Evolutionary conservation across 352 stramenopile species (phyloP), one percentile per base, ranked within the genome.

Genomic region (Pythium aristosporum): DNA sequence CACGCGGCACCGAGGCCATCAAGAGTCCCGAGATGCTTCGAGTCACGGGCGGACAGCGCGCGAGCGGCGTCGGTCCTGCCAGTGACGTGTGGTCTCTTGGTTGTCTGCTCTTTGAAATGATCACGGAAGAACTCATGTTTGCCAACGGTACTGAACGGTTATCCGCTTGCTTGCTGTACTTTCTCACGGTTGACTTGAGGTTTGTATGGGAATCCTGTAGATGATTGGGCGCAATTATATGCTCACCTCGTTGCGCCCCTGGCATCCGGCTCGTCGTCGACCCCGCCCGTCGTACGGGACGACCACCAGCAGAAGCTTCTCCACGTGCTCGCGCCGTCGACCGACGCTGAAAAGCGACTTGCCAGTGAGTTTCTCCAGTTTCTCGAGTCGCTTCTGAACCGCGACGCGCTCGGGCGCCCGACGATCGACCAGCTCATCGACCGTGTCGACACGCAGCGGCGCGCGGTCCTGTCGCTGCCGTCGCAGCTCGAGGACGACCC

Each of bases 41-140:
- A 15, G 74, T 88, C 21, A 77, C 73, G 48, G 77, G 79, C 42
- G 73, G 41, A 20, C 48, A 52, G 8, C 7, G 12, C 0, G 8
- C 25, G 32, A 30, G 63, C 6, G 65, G 51, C 23, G 70, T 90
- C n/a, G 79, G 73, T 0, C 63, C 67, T 18, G 76, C 77, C 5
- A 82, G 78, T 12, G 84, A 93, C 57, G 57, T 89, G 10, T 93
- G 84, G 84, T 91, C 84, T 10, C 54, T 91, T 18, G 82, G 84
- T 1, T 91, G 82, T 34, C 60, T 93, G 25, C 60, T 93, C 2
- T 91, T 79, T 61, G 84, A 93, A 55, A 65, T 91, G 34, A n/a
- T 90, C 32, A 79, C 76, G 0, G 71, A 87, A n/a, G 71, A 89
- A 42, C 67, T 90, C 18, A 67, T 90, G 57, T 91, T 93, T 56